Base-by-base conservation (phyloP, 2,329 filamentous ascomycete species). In the Apiospora kogelbergensis region DNA sequence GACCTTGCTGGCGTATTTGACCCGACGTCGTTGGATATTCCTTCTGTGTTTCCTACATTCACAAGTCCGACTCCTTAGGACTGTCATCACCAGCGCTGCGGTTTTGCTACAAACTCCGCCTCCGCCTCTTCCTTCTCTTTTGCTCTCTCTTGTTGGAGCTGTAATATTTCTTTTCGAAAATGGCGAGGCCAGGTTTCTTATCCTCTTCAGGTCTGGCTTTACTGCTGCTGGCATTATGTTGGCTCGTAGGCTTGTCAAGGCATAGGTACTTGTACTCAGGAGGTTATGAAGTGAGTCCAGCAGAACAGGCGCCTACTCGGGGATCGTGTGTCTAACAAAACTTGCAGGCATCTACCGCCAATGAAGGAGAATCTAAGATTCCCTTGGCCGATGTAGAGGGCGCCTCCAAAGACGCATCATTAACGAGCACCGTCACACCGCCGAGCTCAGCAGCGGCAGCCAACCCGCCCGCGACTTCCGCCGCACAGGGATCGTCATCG, bases 61-160 rank as follows among this genome's bases (percentile, higher is more conserved):
- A 7, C n/a, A 60, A n/a, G 53, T 60, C 53, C 53, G 53, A 60
- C 53, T 60, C 53, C 30, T 60, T 60, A 60, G 53, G 53, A 60
- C 53, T 60, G 30, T 60, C 20, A 30, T 37, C n/a, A 7, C 30
- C 30, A n/a, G 26, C 26, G 53, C 53, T n/a, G 53, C 26, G 24
- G 53, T 11, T 57, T 37, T n/a, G 26, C 15, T 15, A 26, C 6
- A 22, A 26, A 42, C 40, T 42, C 40, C 44, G n/a, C 20, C 44
- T 45, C 44, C 7, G 20, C 44, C 44, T 26, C 11, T 3, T 11
- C 46, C 46, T 17, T 6, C 30, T 6, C 20, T 22, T 37, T 30
- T 60, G 33, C 26, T 17, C 17, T 33, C 10, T 60, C 17, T 6
- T 60, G n/a, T 37, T 20, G 4, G 17, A n/a, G 17, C 30, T 37